These are phyloP conservation scores for bread wheat (Triticum aestivum) DNA, from an alignment of 176 grass and related monocot species.

Conservation along the genomic window DNA sequence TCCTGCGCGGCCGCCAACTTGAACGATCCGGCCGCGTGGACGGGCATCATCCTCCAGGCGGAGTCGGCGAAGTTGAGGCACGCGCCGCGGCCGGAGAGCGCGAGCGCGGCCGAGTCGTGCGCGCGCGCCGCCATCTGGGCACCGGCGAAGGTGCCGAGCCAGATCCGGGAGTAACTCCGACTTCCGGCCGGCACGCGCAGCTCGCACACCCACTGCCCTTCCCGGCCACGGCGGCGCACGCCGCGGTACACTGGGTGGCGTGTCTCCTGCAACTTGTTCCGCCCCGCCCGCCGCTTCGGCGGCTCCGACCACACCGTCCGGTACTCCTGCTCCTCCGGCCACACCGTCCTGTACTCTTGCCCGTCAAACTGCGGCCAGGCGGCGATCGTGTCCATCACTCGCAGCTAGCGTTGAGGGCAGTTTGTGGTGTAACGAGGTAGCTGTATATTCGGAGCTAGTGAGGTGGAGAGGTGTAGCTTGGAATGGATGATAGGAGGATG, in stretches of 20 bases:
- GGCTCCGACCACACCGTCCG: conserved; percentile 55
- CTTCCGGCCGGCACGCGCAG: conserved; percentile 41
- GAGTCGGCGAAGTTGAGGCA: conserved; percentile 82
- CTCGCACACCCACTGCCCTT: conserved; percentile 73
- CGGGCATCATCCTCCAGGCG: conserved; percentile 36
- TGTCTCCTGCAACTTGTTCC: conserved; percentile 76
- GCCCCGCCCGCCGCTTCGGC: conserved; percentile 62
- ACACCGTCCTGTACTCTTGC: conserved; percentile 39
- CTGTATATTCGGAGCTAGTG: too few species aligned
- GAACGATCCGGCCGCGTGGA: neutral
- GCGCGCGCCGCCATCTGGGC: conserved; percentile 67
- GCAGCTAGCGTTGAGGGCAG: neutral
- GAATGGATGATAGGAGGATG: too few species aligned
- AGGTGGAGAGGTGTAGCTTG: too few species aligned
- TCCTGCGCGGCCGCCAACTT: neutral
- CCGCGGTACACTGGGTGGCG: conserved; percentile 68
- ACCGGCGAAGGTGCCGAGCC: conserved; percentile 75
- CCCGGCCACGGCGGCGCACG: conserved; percentile 42
- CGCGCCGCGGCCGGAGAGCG: conserved; percentile 33
- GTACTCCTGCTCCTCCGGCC: conserved; percentile 22
- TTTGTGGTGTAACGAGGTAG: too few species aligned
- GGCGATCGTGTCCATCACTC: neutral
- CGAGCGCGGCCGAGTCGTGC: conserved; percentile 67
- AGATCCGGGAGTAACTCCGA: conserved; percentile 32
- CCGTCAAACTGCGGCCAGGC: neutral